These are phyloP conservation scores for Botrytis squamosa DNA, from an alignment of 2,329 filamentous ascomycete genomes.

Conservation along the genomic window DNA sequence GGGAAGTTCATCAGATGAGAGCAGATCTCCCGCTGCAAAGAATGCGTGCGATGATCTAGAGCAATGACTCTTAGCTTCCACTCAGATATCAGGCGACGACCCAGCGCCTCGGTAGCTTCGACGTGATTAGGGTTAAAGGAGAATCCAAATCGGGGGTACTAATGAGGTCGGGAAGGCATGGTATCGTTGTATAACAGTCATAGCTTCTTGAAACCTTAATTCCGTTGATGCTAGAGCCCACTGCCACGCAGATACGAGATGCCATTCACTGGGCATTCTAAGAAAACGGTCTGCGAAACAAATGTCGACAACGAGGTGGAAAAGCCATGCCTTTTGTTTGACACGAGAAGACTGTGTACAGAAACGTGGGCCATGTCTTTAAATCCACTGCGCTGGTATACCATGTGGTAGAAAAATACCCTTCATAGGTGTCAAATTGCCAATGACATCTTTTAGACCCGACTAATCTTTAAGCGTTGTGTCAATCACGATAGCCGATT, in stretches of 20 bases:
- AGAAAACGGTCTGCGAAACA: neutral
- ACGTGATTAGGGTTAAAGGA: neutral
- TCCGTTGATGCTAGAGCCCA: neutral
- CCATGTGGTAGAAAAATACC: neutral
- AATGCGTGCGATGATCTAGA: neutral
- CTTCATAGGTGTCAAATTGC: neutral
- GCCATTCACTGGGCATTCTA: neutral
- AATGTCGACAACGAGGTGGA: neutral
- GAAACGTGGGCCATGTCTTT: neutral
- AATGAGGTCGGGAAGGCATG: neutral
- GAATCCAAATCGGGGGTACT: neutral
- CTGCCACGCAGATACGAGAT: constrained; percentile 4
- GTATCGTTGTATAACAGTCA: neutral
- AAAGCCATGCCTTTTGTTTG: neutral
- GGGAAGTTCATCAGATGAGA: neutral
- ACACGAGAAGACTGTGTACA: neutral
- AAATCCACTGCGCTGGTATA: neutral
- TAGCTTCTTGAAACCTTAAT: neutral
- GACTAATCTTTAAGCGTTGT: neutral
- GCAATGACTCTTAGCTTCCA: neutral
- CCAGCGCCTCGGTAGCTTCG: neutral
- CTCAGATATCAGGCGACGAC: neutral
- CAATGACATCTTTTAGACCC: neutral
- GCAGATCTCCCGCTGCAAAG: neutral
- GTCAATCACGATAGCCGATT: neutral